A percentile compares a stretch with the other conserved stretches of the same genome.
These are phyloP conservation scores for Hymenoscyphus repandus DNA, from an alignment of 2,329 filamentous ascomycete genomes.

Conservation along the genomic window DNA sequence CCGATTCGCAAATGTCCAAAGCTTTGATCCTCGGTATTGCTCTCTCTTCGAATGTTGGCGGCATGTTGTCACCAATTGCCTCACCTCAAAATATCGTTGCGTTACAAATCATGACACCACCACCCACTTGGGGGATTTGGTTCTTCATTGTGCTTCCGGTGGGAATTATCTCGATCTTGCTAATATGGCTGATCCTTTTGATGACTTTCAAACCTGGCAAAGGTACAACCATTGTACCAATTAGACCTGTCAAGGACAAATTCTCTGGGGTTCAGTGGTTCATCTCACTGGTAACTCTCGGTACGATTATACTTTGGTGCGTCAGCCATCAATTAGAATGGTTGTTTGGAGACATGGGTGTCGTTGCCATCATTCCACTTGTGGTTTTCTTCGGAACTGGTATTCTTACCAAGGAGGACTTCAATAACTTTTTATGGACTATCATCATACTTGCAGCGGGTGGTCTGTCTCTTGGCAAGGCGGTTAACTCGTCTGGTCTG, in stretches of 20 bases:
- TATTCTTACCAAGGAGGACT: slow-evolving; percentile 96
- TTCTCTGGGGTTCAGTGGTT: slow-evolving; percentile 93
- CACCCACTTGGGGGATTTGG: slow-evolving; percentile 91
- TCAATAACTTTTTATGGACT: slow-evolving; percentile 99
- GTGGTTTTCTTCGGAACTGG: slow-evolving; percentile 95
- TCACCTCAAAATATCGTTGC: slow-evolving; percentile 97
- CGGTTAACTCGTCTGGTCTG: slow-evolving; percentile 87
- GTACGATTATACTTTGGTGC: slow-evolving; percentile 89
- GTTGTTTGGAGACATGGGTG: slow-evolving; percentile 95
- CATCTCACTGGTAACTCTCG: slow-evolving; percentile 74
- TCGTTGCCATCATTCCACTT: slow-evolving; percentile 93
- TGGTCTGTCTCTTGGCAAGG: slow-evolving; percentile 85
- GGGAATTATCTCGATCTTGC: slow-evolving; percentile 77
- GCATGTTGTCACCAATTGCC: slow-evolving; percentile 93
- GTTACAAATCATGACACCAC: slow-evolving; percentile 88
- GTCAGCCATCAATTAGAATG: slow-evolving; percentile 81
- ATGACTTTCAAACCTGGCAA: slow-evolving; percentile 78
- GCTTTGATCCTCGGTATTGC: slow-evolving; percentile 94
- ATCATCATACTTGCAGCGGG: slow-evolving; percentile 98
- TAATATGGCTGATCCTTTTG: slow-evolving; percentile 86
- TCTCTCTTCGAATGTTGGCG: slow-evolving; percentile 89
- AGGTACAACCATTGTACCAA: slow-evolving; percentile 85
- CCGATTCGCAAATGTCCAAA: slow-evolving; percentile 89
- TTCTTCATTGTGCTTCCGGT: slow-evolving; percentile 95
- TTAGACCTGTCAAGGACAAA: slow-evolving; percentile 80